Evolutionary conservation across 108 stramenopile genomes (phyloP).

Genomic region (Pseudonitzschia delicatissima): DNA sequence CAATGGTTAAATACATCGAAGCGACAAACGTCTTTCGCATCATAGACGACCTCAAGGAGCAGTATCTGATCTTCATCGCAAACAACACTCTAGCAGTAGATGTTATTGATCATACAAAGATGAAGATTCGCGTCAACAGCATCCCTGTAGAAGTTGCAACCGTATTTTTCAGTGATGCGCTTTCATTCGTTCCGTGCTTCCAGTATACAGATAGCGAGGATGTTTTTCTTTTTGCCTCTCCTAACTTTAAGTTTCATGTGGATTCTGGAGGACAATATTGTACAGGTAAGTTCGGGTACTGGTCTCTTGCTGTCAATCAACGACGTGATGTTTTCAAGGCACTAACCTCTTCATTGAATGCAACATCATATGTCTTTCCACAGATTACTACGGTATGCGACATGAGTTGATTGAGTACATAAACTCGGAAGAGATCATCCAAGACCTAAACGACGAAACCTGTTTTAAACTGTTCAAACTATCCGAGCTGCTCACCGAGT

Average conservation of each 20-base stretch:
- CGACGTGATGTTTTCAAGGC: not conserved
- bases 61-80: conserved; percentile 36
- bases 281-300: not conserved
- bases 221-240: conserved; percentile 30
- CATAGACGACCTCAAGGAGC: conserved; percentile 3
- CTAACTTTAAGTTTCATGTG: conserved; percentile 25
- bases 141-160: conserved; percentile 31
- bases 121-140: conserved; percentile 28
- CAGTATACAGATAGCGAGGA: conserved; percentile 35
- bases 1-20: conserved; percentile 34
- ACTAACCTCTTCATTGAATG: not conserved
- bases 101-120: conserved; percentile 13
- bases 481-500: conserved; percentile 31
- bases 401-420: conserved; percentile 32
- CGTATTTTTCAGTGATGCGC: conserved; percentile 33
- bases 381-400: conserved; percentile 34
- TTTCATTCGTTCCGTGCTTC: conserved; percentile 37
- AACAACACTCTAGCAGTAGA: conserved; percentile 26
- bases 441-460: conserved; percentile 31
- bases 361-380: too few relatives aligned
- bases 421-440: conserved; percentile 22
- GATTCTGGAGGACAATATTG: conserved; percentile 26
- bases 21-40: conserved; percentile 29
- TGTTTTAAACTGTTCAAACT: conserved; percentile 30
- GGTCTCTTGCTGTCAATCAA: not conserved